Evolutionary conservation across 2,329 filamentous ascomycete species (phyloP), one percentile per base, ranked within the genome.

Genomic region (Chrysosporium keratinophilum): DNA sequence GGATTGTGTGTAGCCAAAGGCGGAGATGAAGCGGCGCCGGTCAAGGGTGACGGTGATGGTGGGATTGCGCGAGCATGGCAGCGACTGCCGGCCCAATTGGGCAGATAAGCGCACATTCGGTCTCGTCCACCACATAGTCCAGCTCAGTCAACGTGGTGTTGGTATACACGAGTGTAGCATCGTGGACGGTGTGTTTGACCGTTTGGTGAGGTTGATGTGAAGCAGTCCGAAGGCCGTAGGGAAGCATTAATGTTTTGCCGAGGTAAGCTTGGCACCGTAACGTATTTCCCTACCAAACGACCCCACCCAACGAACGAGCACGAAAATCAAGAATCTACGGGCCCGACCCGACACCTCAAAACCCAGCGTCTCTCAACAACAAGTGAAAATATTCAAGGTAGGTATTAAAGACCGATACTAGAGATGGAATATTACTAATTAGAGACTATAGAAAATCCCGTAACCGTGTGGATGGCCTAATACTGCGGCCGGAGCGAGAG

Each of bases 1-100:
- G 2, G 74, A 68, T 58, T 76, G 74, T 5, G 70, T 74, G 60
- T 76, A 76, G 46, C 74, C 74, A 52, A 76, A 76, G 19, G 70
- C 69, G 37, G 74, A 73, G 47, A 76, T 68, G 55, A 63, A 65
- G 52, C 73, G 66, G 54, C 65, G 64, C 49, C 58, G 59, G 20
- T 60, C 58, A 11, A 63, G 43, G n/a, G 55, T 45, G 41, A 46
- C 19, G 47, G 52, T 54, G 35, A 55, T 55, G 39, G 54, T 47
- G 34, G 53, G 56, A 50, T 52, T 57, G 50, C 35, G 59, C n/a
- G 19, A 56, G 15, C 41, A 48, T 5, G 54, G 42, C 19, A 44
- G n/a, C 42, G n/a, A 39, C 28, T 46, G 52, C 37, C 44, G 19
- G 9, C 52, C 28, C 28, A 54, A 31, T 23, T 42, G 15, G 2